phyloP scores from a whole-genome alignment of 2,329 filamentous ascomycete species.

The Paraphaeosphaeria sporulosa region DNA sequence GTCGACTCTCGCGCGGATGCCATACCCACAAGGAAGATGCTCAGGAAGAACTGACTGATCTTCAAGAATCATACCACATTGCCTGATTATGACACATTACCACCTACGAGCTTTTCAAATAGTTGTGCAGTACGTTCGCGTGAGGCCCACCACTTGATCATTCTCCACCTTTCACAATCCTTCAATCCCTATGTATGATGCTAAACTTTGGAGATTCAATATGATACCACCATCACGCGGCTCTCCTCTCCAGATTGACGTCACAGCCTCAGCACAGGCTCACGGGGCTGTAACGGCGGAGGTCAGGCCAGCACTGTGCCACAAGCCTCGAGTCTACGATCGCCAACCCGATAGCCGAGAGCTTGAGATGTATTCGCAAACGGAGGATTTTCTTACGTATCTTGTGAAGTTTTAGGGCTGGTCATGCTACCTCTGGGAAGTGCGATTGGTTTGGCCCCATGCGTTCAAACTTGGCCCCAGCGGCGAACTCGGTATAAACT shows the following conservation, averaged over 20 bases:
- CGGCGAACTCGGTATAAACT: not conserved
- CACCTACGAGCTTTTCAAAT: not conserved
- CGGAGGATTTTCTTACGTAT: not conserved
- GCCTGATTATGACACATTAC: not conserved
- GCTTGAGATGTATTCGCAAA: not conserved
- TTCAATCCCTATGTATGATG: too few species aligned
- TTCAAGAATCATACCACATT: not conserved
- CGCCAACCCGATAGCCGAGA: not conserved
- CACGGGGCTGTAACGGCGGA: not conserved
- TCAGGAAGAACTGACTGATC: not conserved
- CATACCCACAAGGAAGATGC: not conserved
- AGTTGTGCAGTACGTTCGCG: not conserved
- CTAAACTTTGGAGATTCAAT: not conserved
- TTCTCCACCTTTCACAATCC: not conserved
- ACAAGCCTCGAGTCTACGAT: not conserved
- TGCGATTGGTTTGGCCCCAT: conserved; percentile 1
- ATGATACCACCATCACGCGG: not conserved
- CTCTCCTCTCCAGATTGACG: not conserved
- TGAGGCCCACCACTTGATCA: not conserved
- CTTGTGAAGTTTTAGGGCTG: not conserved
- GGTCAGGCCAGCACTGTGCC: not conserved
- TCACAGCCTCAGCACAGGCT: not conserved
- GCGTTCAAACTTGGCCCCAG: not conserved
- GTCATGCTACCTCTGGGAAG: not conserved
- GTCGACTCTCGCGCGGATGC: not conserved